Conservation (phyloP, 495 filamentous ascomycete species). For the Umbilicaria muhlenbergii region DNA sequence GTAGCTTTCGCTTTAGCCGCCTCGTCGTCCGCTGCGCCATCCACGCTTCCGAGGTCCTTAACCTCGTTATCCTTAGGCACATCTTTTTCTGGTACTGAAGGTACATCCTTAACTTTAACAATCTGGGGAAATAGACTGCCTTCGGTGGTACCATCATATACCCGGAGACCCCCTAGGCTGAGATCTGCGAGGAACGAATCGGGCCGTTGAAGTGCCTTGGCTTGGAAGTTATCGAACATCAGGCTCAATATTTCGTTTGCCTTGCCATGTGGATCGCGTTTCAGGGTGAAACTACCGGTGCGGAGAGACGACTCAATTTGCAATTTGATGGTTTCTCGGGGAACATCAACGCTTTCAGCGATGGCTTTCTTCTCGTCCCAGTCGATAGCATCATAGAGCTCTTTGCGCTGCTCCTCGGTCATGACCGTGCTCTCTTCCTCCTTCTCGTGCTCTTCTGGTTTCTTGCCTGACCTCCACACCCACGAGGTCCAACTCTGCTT, state of each 20-base stretch:
- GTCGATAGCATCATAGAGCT: constrained; percentile 92
- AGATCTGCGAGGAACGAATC: constrained; percentile 81
- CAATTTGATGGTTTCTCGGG: constrained; percentile 79
- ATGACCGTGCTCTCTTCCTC: constrained; percentile 59
- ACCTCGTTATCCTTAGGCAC: constrained; percentile 31
- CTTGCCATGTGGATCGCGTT: constrained; percentile 68
- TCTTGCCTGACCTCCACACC: constrained; percentile 58
- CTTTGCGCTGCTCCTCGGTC: constrained; percentile 88
- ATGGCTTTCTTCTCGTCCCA: constrained; percentile 94
- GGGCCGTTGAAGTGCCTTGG: constrained; percentile 70
- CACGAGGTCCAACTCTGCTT: constrained; percentile 75
- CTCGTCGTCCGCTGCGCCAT: constrained; percentile 22
- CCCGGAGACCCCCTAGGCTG: constrained; percentile 78
- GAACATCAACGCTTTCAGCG: constrained; percentile 72
- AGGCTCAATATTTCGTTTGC: constrained; percentile 69
- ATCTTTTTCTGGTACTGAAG: constrained; percentile 45
- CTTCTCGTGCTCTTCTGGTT: constrained; percentile 44
- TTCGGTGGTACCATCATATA: constrained; percentile 90
- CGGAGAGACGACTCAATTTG: constrained; percentile 79
- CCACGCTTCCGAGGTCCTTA: constrained; percentile 41
- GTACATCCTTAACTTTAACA: constrained; percentile 78
- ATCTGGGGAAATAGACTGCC: constrained; percentile 86
- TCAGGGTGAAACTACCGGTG: constrained; percentile 86
- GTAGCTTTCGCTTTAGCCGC: constrained; percentile 24
- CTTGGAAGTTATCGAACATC: constrained; percentile 85